Evolutionary conservation across 2,329 filamentous ascomycete genomes (phyloP).

Genomic region (Thielaviopsis musarum): DNA sequence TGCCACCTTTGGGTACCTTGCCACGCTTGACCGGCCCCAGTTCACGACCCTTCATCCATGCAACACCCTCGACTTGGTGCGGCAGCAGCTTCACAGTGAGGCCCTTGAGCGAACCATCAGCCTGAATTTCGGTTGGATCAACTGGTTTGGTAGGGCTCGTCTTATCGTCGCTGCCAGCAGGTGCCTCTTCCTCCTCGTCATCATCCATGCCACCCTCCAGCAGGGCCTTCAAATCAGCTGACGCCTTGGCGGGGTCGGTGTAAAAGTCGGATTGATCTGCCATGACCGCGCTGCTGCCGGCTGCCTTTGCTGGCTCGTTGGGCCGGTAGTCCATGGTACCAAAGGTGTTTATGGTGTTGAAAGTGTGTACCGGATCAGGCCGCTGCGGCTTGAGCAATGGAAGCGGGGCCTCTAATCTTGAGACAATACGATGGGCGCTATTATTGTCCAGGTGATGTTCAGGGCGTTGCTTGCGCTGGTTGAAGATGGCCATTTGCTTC

Average conservation of each 20-base stretch:
- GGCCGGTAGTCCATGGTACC: slow-evolving; percentile 5
- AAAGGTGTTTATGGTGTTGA: slow-evolving; percentile 10
- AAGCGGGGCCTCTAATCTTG: background rate
- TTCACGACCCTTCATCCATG: slow-evolving; percentile 92
- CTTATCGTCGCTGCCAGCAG: background rate
- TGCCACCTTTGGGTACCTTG: slow-evolving; percentile 73
- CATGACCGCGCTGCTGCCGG: slow-evolving; percentile 8
- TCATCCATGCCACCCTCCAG: slow-evolving; percentile 68
- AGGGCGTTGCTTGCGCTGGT: slow-evolving; percentile 35
- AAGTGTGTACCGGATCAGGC: background rate
- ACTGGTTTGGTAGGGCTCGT: background rate
- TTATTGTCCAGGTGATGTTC: slow-evolving; percentile 36
- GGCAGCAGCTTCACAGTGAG: slow-evolving; percentile 77
- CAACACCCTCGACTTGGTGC: slow-evolving; percentile 84
- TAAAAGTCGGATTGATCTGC: slow-evolving; percentile 33
- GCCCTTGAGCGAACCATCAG: slow-evolving; percentile 44
- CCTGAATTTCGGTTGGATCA: slow-evolving; percentile 4
- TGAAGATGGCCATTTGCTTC: slow-evolving; percentile 40
- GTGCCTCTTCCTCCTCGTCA: slow-evolving; percentile 31
- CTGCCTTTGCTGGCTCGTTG: slow-evolving; percentile 1
- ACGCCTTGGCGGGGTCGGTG: slow-evolving; percentile 54
- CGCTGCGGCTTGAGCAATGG: background rate
- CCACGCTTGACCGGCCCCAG: slow-evolving; percentile 70
- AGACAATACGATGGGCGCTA: slow-evolving; percentile 28
- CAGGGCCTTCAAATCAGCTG: slow-evolving; percentile 63